Conservation (phyloP, 495 filamentous ascomycete genomes). For the Aspergillus sclerotiicarbonarius region DNA sequence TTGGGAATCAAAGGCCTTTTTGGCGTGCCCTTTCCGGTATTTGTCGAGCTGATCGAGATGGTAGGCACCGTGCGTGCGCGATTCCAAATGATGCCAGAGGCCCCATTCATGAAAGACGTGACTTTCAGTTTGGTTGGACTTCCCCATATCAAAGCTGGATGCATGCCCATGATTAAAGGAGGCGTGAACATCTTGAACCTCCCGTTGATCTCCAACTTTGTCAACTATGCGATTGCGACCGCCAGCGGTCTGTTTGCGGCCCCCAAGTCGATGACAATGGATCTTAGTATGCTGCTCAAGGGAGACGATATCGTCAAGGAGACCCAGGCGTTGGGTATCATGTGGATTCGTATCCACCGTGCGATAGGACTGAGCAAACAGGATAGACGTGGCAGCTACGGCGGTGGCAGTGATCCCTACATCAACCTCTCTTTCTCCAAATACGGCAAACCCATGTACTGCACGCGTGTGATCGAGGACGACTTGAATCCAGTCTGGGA, state of each 20-base stretch:
- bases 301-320: conserved; percentile 92
- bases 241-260: conserved; percentile 89
- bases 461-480: conserved; percentile 90
- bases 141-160: conserved; percentile 86
- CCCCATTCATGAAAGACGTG: conserved; percentile 86
- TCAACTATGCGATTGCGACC: conserved; percentile 90
- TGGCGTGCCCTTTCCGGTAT: conserved; percentile 84
- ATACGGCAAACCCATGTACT: conserved; percentile 97
- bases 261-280: conserved; percentile 92
- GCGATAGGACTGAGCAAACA: conserved; percentile 88
- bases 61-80: conserved; percentile 83
- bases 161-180: conserved; percentile 82
- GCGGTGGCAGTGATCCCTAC: conserved; percentile 92
- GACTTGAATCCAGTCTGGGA: conserved; percentile 93
- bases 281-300: conserved; percentile 83
- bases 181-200: conserved; percentile 91
- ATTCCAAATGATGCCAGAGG: conserved; percentile 80
- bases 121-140: conserved; percentile 93
- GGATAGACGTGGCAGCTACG: conserved; percentile 75
- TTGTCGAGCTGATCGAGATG: conserved; percentile 80
- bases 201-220: conserved; percentile 91
- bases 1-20: conserved; percentile 71
- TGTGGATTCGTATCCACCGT: conserved; percentile 89
- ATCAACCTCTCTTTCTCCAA: conserved; percentile 75
- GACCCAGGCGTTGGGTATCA: conserved; percentile 74